A percentile compares a stretch with the other conserved stretches of the same genome.
Conservation (phyloP, 768 basidiomycete species). For the Mycena pura region DNA sequence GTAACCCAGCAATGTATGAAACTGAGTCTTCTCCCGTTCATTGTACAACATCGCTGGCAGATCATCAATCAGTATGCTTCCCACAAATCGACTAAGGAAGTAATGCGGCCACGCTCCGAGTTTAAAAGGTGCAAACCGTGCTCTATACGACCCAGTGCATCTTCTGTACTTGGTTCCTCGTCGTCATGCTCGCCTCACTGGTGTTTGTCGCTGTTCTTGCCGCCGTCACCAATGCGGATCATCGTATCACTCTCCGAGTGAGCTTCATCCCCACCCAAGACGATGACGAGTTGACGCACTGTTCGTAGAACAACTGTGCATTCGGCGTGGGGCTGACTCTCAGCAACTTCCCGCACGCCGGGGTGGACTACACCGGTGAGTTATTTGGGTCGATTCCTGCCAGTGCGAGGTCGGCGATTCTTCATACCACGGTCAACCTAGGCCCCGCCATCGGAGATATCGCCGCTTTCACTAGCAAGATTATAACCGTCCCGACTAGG, state of each 20-base stretch:
- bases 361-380: conserved; percentile 10
- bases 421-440: not conserved
- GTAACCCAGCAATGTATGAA: too few relatives aligned
- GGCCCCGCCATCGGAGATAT: conserved; percentile 12
- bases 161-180: too few relatives aligned
- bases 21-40: too few relatives aligned
- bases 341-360: conserved; percentile 14
- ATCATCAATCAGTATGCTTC: too few relatives aligned
- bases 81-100: too few relatives aligned
- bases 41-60: too few relatives aligned
- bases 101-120: not conserved
- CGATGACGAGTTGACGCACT: too few relatives aligned
- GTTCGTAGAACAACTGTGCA: conserved; percentile 17
- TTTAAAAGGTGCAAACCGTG: not conserved
- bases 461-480: not conserved
- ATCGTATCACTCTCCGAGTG: conserved; percentile 1
- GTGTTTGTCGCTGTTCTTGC: not conserved
- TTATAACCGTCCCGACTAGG: conserved; percentile 3
- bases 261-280: too few relatives aligned
- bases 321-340: conserved; percentile 14
- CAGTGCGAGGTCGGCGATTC: not conserved
- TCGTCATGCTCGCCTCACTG: not conserved
- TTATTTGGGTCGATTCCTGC: not conserved
- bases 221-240: not conserved
- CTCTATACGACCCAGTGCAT: too few relatives aligned